Base-by-base conservation (phyloP, 2,329 filamentous ascomycete genomes). In the Xylogone sp. region DNA sequence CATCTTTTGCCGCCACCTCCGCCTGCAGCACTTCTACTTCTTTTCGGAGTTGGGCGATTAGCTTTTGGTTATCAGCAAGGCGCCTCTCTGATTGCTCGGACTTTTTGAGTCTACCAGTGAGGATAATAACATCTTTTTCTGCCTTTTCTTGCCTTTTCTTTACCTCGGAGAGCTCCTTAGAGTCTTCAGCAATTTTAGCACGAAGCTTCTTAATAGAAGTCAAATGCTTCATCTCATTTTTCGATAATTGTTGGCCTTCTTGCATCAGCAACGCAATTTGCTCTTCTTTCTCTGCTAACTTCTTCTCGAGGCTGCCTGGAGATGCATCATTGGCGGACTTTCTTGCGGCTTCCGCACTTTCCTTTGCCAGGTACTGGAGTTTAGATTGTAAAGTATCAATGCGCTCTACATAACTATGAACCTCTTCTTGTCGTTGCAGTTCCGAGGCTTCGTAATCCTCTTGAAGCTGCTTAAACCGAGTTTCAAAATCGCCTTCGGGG, bases 311-410 rank as follows among this genome's bases (percentile, higher is more conserved):
- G 51, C 84, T 88, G 5, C 87, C 87, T 0, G 81, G 65, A 2
- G 80, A 73, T 1, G 87, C 83, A 21, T 77, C 73, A n/a, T 78
- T 72, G 2, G 82, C 84, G 6, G 84, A 79, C 58, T 83, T 82
- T 63, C 85, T 87, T 1, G 94, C 90, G 0, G 86, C 77, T 27
- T 92, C 86, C 0, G 87, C 82, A 12, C 88, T 86, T 63, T 92
- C 88, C 55, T 87, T 87, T 2, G 92, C 86, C 12, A 99, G 74
- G 63, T 95, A 97, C 59, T 92, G 87, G 22, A 99, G 73, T 65
- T 99, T 97, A 6, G 90, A 84, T 67, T 97, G 90, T 1, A 99
- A 73, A 3, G 92, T 88, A 72, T 99, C 94, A 50, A 97, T 94
- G 31, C 88, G 84, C 69, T 99, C 94, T 6, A 93, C 79, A 56